Conservation (phyloP, 768 basidiomycete species). For the Gelatoporia subvermispora region DNA sequence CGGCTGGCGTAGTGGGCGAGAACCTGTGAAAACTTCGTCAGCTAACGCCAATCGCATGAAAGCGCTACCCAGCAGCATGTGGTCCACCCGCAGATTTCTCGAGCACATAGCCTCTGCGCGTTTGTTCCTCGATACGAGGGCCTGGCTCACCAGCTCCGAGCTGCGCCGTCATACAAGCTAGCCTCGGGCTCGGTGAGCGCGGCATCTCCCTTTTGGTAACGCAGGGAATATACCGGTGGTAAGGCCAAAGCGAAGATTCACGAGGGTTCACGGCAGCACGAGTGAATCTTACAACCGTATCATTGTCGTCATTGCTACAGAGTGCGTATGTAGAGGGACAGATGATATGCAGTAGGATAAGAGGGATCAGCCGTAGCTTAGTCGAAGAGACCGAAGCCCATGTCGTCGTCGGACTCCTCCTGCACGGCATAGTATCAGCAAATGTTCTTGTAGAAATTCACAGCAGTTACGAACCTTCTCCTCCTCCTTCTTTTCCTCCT, state of each 20-base stretch:
- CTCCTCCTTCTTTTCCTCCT: slow-evolving; percentile 85
- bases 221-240: neutral
- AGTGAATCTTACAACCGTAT: slow-evolving; percentile 6
- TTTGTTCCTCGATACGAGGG: no score
- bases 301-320: slow-evolving; percentile 11
- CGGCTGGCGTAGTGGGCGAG: no score
- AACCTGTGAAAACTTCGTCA: no score
- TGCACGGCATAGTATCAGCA: slow-evolving; percentile 24
- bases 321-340: slow-evolving; percentile 1
- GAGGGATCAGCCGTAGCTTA: slow-evolving; percentile 38
- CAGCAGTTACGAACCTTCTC: slow-evolving; percentile 59
- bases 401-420: slow-evolving; percentile 97
- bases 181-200: no score
- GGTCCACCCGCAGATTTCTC: no score
- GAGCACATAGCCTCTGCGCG: no score
- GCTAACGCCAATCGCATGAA: no score
- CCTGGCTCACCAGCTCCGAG: no score
- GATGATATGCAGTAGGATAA: slow-evolving; percentile 10
- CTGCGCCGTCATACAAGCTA: no score
- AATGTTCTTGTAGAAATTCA: neutral
- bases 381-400: slow-evolving; percentile 99
- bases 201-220: no score
- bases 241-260: neutral
- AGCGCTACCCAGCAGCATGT: no score
- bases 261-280: neutral